phyloP scores from a whole-genome alignment of 2,329 filamentous ascomycete genomes.

The Phialophora tarda region DNA sequence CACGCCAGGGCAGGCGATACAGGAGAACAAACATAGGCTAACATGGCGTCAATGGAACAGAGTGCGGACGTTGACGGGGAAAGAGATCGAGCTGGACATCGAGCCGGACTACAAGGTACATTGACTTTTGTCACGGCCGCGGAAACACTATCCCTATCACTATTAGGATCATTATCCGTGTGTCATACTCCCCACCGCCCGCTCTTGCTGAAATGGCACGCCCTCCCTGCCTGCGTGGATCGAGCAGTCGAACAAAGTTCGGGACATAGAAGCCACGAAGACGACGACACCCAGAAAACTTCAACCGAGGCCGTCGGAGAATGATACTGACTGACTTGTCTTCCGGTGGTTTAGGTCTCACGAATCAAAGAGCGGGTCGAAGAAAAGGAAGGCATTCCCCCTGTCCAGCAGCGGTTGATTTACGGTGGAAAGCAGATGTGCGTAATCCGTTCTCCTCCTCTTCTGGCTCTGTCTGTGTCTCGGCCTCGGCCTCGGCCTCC shows the following conservation, averaged over 20 bases:
- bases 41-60: slow-evolving; percentile 53
- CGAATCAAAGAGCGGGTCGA: slow-evolving; percentile 99
- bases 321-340: background rate
- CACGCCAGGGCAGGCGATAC: background rate
- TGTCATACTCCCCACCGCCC: background rate
- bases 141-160: background rate
- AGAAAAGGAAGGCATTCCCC: slow-evolving; percentile 98
- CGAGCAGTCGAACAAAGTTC: background rate
- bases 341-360: slow-evolving; percentile 69
- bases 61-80: slow-evolving; percentile 95
- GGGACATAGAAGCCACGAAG: background rate
- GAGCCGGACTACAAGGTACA: slow-evolving; percentile 90
- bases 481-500: background rate
- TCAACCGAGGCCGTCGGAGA: background rate
- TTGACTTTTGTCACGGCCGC: background rate
- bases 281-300: background rate
- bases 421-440: slow-evolving; percentile 99
- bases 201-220: background rate
- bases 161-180: background rate
- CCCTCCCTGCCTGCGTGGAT: background rate
- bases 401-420: slow-evolving; percentile 94
- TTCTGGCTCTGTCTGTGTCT: background rate
- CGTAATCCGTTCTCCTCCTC: slow-evolving; percentile 40
- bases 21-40: background rate
- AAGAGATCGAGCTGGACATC: slow-evolving; percentile 98